phyloP scores from a whole-genome alignment of 352 stramenopile species.

The Pythium pyrilobum region DNA sequence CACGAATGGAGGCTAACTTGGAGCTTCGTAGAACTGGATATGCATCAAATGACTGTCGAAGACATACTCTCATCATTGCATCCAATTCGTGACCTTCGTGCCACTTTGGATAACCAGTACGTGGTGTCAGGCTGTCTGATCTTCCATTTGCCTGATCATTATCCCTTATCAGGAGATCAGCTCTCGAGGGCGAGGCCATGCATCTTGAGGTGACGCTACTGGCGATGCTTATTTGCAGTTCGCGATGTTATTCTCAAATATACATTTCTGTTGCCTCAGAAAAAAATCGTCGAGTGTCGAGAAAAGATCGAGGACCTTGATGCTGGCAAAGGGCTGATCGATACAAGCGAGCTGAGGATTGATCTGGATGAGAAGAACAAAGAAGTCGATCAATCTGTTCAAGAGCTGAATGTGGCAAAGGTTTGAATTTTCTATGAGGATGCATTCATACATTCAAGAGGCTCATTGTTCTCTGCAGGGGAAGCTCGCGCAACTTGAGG shows the following conservation, averaged over 20 bases:
- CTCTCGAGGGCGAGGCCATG: slow-evolving; percentile 4
- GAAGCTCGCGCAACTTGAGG: slow-evolving; percentile 3
- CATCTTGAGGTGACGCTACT: neutral
- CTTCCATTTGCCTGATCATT: neutral
- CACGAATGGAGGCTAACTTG: neutral
- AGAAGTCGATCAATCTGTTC: slow-evolving; percentile 7
- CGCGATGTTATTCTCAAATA: neutral
- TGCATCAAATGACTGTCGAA: slow-evolving; percentile 12
- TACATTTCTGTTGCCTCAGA: neutral
- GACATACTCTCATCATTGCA: slow-evolving; percentile 17
- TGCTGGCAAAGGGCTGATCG: slow-evolving; percentile 4
- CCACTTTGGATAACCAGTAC: no score
- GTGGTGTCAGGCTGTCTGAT: neutral
- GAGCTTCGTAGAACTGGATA: slow-evolving; percentile 13
- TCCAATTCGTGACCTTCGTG: slow-evolving; percentile 11
- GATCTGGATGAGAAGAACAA: slow-evolving; percentile 7
- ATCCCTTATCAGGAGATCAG: neutral
- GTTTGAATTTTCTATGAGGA: neutral
- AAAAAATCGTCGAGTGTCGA: neutral
- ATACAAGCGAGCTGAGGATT: slow-evolving; percentile 10
- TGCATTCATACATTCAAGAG: no score
- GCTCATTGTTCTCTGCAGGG: slow-evolving; percentile 3
- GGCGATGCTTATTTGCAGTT: neutral
- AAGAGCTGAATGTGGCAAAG: slow-evolving; percentile 4
- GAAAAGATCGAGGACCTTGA: slow-evolving; percentile 11